Base-by-base conservation (phyloP, 2,329 filamentous ascomycete species). In the Calonectria hawksworthii region DNA sequence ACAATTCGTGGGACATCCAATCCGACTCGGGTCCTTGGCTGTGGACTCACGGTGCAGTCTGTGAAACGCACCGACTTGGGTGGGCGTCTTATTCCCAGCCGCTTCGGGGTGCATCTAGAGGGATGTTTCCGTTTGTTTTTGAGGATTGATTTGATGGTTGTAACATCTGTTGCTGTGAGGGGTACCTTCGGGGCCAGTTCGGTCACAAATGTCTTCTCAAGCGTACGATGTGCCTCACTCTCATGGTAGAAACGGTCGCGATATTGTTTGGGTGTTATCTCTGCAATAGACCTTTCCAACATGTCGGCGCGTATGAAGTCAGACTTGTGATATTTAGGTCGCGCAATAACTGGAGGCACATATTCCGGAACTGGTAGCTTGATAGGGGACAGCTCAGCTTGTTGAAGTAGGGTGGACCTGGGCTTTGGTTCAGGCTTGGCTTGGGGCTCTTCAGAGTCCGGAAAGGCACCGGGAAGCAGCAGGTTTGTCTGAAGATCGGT, bases 41-140 rank as follows among this genome's bases (percentile, higher is more conserved):
- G 81, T 21, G 82, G 82, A 36, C 77, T 80, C 4, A 78, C 50
- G 1, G 80, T 83, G 23, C 72, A 76, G 16, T 83, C 82, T 9
- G 76, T 79, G 68, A 84, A 84, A 21, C 82, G 82, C 23, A 84
- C 83, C 47, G 71, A 68, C 71, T 82, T 83, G 30, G 81, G 81
- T 30, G 78, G 72, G 26, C 78, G 77, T 23, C 61, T 75, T 73
- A 78, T 77, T 26, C 75, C 73, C 38, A 82, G 76, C 34, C 82
- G 78, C 68, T 82, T 83, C 5, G 82, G 82, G 3, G 77, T 76
- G 16, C 36, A 32, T 63, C 44, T 75, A 2, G 72, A 74, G 14
- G 69, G 52, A 16, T 76, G 72, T 36, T 76, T 80, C 23, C 75
- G 77, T 67, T 80, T 80, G 54, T 79, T 79, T 44, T 77, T 81